A percentile compares a stretch with the other conserved stretches of the same genome.
Conservation (phyloP, 257 asterid genomes). For the Nyctanthes arbortristis region DNA sequence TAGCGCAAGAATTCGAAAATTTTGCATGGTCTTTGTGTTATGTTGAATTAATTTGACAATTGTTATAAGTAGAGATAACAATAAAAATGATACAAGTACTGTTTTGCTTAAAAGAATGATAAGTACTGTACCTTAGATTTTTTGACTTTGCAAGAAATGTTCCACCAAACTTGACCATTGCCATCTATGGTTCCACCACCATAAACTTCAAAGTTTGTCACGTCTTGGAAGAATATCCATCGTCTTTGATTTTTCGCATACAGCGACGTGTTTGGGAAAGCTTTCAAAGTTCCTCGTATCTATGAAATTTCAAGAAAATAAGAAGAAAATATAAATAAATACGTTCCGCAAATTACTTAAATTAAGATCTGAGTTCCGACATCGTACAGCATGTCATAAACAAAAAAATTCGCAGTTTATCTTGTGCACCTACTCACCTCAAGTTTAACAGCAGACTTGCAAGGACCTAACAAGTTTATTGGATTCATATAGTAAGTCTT, state of each 20-base stretch:
- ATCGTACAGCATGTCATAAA: no score
- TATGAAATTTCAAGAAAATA: constrained; percentile 9
- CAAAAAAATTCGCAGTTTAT: no score
- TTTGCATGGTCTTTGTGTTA: no score
- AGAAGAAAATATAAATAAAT: neutral
- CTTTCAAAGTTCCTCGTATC: constrained; percentile 72
- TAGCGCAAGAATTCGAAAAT: no score
- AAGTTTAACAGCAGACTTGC: constrained; percentile 48
- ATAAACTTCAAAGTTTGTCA: constrained; percentile 43
- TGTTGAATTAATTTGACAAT: no score
- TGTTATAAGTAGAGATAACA: neutral
- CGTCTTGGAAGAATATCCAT: constrained; percentile 69
- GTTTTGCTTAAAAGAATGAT: neutral
- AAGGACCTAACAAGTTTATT: constrained; percentile 65
- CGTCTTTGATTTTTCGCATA: constrained; percentile 50
- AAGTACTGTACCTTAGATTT: constrained; percentile 40
- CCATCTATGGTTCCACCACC: constrained; percentile 86
- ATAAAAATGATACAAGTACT: neutral
- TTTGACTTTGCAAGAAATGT: constrained; percentile 68
- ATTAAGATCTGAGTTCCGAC: no score
- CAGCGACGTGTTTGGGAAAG: constrained; percentile 40
- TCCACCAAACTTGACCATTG: constrained; percentile 86
- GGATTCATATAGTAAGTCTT: constrained; percentile 66
- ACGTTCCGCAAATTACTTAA: no score
- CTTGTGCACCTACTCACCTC: constrained; percentile 46